Evolutionary conservation across 768 basidiomycete genomes (phyloP), one percentile per base, ranked within the genome.

Genomic region (Omphalotus guepiniiformis): DNA sequence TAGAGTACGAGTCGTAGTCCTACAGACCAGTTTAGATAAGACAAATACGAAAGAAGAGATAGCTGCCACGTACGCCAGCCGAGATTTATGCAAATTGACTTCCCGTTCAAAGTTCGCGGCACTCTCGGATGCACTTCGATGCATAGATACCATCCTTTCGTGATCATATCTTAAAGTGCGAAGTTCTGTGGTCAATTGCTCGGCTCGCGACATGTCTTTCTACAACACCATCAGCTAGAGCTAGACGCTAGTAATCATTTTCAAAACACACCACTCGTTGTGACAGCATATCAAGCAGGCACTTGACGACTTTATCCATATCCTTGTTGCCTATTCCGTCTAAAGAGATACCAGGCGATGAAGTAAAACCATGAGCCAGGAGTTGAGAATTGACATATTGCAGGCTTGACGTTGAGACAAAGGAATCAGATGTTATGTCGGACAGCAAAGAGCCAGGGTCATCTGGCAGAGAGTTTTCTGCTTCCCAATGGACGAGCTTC

Each of bases 311-410:
- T 19, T 67, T 67, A 16, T 85, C 81, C 15, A 74, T 70, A 27
- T 85, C 74, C 3, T 72, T 60, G 39, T 72, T 72, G 0, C 78
- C 71, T 11, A 85, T 63, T 0, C 85, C 84, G 0, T 87, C 85
- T 29, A 93, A 67, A 11, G 71, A 79, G 16, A 93, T 64, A 0
- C 90, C 89, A 0, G 83, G 80, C 1, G 73, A 58, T 8, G 77
- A 58, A 1, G 76, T 65, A 54, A 87, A 93, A 6, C 91, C 91
- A 67, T 93, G 90, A 2, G 90, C 83, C 39, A 88, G 65, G 5
- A 93, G 76, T 55, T 93, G 91, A 16, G 83, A 70, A 58, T 91
- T 93, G 58, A 92, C 74, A 58, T 87, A 91, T 48, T 89, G 83
- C 21, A 89, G 62, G 49, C 76, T 85, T 3, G 85, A 85, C 6